Evolutionary conservation across 2,329 filamentous ascomycete genomes (phyloP).

Genomic region (Penicillium freii): DNA sequence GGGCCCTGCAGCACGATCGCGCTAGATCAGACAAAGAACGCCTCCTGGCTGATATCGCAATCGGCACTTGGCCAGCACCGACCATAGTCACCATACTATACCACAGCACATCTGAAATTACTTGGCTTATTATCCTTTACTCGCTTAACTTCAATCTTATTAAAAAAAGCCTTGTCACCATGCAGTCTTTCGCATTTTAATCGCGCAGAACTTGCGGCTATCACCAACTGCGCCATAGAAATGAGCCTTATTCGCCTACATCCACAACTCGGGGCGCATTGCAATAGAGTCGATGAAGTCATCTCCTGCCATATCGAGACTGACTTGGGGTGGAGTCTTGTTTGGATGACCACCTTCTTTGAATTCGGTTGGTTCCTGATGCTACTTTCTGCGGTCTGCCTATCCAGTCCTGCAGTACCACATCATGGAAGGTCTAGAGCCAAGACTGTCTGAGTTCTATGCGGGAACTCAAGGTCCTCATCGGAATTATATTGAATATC

Average conservation of each 20-base stretch:
- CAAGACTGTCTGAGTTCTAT: neutral
- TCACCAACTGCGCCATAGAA: slow-evolving; percentile 32
- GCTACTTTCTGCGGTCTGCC: neutral
- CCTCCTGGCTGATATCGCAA: neutral
- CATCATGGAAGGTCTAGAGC: neutral
- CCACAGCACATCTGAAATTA: neutral
- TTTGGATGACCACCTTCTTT: neutral
- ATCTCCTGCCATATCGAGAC: neutral
- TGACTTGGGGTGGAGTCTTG: neutral
- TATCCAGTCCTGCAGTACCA: neutral
- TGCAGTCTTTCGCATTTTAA: slow-evolving; percentile 3
- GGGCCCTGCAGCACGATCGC: slow-evolving; percentile 4
- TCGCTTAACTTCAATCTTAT: neutral
- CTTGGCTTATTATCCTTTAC: neutral
- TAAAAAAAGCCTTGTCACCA: slow-evolving; percentile 8
- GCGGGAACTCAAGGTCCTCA: neutral
- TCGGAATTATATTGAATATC: neutral
- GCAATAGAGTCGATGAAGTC: neutral
- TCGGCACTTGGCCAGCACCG: slow-evolving; percentile 5
- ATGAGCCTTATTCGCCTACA: slow-evolving; percentile 8
- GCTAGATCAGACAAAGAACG: slow-evolving; percentile 3
- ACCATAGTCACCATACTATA: neutral
- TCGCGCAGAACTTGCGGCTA: slow-evolving; percentile 16
- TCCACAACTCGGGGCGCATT: neutral
- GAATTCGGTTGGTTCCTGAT: neutral